Percentiles rank a stretch among this genome's conserved stretches.
phyloP scores from a whole-genome alignment of 1,284 basidiomycete genomes.

The Vanrija sp. region DNA sequence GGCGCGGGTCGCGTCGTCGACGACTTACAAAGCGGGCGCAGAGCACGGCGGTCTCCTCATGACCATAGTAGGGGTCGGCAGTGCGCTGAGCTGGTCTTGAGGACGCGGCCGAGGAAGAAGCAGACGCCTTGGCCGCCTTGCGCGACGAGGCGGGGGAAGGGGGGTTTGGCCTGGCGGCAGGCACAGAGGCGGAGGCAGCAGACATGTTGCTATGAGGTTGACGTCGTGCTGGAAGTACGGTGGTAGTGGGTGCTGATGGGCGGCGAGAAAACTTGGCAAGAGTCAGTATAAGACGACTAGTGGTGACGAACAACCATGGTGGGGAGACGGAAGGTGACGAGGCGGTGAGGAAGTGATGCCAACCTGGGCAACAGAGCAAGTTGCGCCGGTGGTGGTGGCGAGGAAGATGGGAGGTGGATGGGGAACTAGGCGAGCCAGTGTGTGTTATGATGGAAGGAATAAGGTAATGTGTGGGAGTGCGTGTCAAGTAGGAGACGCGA shows the following conservation, averaged over 20 bases:
- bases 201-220: slow-evolving; percentile 18
- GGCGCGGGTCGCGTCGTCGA: neutral
- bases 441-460: too few species aligned
- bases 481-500: too few species aligned
- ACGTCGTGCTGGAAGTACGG: neutral
- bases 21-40: slow-evolving; percentile 70
- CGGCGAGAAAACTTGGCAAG: too few species aligned
- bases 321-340: too few species aligned
- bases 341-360: too few species aligned
- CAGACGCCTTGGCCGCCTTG: slow-evolving; percentile 42
- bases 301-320: too few species aligned
- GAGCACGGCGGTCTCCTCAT: slow-evolving; percentile 62
- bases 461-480: too few species aligned
- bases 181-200: slow-evolving; percentile 21
- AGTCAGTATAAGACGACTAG: too few species aligned
- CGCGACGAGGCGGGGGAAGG: slow-evolving; percentile 41
- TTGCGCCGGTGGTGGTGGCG: too few species aligned
- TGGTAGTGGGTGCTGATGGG: neutral
- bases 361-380: too few species aligned
- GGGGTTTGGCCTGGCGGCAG: slow-evolving; percentile 34
- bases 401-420: too few species aligned
- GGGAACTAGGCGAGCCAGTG: too few species aligned
- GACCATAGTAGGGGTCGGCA: slow-evolving; percentile 71
- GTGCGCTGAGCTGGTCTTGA: slow-evolving; percentile 29
- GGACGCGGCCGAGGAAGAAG: slow-evolving; percentile 38